Conservation (phyloP, 192 early-diverging fungal species). For the Coemansia sp. region DNA sequence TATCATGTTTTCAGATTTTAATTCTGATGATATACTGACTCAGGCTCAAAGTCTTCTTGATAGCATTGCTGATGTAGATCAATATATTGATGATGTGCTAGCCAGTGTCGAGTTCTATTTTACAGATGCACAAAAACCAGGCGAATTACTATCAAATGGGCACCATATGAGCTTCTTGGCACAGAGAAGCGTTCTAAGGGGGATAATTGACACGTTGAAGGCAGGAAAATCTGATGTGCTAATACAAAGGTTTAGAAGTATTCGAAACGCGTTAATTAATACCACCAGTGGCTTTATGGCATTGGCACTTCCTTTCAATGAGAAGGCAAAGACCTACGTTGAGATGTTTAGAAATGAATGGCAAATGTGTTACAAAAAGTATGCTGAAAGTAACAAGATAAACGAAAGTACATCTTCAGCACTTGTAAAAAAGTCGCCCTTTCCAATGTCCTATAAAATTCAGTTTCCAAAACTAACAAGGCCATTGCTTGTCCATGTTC, state of each 20-base stretch:
- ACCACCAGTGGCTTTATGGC: slow-evolving; percentile 15
- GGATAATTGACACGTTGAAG: slow-evolving; percentile 34
- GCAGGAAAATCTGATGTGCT: slow-evolving; percentile 11
- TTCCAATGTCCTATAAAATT: slow-evolving; percentile 47
- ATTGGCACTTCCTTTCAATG: slow-evolving; percentile 15
- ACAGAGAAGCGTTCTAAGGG: slow-evolving; percentile 66
- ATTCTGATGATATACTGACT: slow-evolving; percentile 67
- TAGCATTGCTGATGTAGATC: slow-evolving; percentile 66
- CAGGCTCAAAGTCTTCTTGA: slow-evolving; percentile 69
- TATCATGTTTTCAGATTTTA: slow-evolving; percentile 69
- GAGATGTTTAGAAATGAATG: slow-evolving; percentile 30
- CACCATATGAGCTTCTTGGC: slow-evolving; percentile 66
- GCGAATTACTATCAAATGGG: slow-evolving; percentile 56
- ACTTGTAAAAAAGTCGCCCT: slow-evolving; percentile 13
- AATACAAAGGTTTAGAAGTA: slow-evolving; percentile 10
- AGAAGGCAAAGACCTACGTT: slow-evolving; percentile 13
- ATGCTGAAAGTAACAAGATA: neutral
- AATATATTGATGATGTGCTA: slow-evolving; percentile 63
- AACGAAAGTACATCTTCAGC: neutral
- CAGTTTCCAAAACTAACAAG: slow-evolving; percentile 42
- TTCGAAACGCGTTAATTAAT: slow-evolving; percentile 14
- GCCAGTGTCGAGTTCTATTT: slow-evolving; percentile 47
- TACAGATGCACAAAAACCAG: slow-evolving; percentile 34
- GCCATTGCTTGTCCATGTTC: slow-evolving; percentile 52
- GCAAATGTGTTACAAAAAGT: slow-evolving; percentile 14